These are phyloP conservation scores for Russula dissimulans DNA, from an alignment of 768 basidiomycete genomes.

Conservation along the genomic window DNA sequence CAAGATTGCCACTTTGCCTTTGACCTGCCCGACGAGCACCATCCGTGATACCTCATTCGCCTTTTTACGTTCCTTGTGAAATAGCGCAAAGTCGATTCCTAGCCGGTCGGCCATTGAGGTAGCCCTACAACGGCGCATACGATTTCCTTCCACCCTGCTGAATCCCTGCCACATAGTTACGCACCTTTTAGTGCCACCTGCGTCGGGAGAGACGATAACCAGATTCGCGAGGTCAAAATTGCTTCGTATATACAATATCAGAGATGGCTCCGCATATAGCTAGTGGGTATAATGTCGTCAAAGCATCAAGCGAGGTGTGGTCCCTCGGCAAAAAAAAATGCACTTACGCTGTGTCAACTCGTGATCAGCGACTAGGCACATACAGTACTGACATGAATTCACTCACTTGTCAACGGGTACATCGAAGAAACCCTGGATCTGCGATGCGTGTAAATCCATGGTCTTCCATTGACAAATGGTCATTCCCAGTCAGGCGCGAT, in stretches of 20 bases:
- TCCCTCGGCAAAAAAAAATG: constrained; percentile 5
- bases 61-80: constrained; percentile 98
- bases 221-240: constrained; percentile 79
- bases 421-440: constrained; percentile 99
- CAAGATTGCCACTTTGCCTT: constrained; percentile 86
- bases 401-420: constrained; percentile 99
- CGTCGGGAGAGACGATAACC: constrained; percentile 96
- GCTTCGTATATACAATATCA: constrained; percentile 88
- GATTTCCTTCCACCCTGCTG: neutral
- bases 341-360: constrained; percentile 38
- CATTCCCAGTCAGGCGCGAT: neutral
- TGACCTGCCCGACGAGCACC: constrained; percentile 91
- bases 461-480: constrained; percentile 66
- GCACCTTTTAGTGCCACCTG: constrained; percentile 95
- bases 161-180: neutral
- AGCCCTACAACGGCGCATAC: constrained; percentile 45
- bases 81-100: constrained; percentile 95
- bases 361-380: constrained; percentile 1
- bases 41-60: constrained; percentile 92
- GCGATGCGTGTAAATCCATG: constrained; percentile 97
- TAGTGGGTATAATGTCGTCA: constrained; percentile 24
- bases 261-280: constrained; percentile 94
- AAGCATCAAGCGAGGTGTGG: constrained; percentile 22
- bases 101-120: constrained; percentile 95
- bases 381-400: constrained; percentile 6